Conservation (phyloP, 805 yeast species). For the Metschnikowia shivogae region DNA sequence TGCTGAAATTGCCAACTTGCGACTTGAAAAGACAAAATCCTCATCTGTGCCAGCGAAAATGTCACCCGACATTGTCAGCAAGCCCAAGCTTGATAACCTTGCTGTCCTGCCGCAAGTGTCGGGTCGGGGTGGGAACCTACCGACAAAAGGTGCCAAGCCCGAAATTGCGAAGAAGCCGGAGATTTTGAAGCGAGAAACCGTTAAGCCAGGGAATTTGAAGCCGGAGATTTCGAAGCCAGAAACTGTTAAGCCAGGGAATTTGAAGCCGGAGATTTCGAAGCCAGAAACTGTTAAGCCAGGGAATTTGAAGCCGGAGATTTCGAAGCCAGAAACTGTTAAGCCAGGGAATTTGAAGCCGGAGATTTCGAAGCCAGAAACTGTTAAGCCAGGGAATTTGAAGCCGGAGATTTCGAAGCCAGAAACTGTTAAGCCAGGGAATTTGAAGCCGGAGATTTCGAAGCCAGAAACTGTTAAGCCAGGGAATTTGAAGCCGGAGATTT, state of each 20-base stretch:
- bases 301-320: slow-evolving; percentile 1
- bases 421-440: neutral
- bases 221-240: neutral
- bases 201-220: neutral
- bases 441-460: slow-evolving; percentile 1
- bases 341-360: slow-evolving; percentile 2
- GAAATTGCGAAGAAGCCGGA: slow-evolving; percentile 6
- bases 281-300: neutral
- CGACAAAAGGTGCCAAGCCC: slow-evolving; percentile 18
- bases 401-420: neutral
- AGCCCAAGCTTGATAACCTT: too few species aligned
- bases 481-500: slow-evolving; percentile 1
- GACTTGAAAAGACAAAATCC: slow-evolving; percentile 1
- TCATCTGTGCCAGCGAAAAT: neutral
- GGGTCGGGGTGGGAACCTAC: slow-evolving; percentile 7
- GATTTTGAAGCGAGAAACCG: neutral
- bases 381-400: neutral
- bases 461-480: neutral
- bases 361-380: neutral
- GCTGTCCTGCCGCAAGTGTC: too few species aligned
- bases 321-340: neutral
- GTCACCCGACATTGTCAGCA: neutral
- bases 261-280: slow-evolving; percentile 2
- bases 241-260: too few species aligned
- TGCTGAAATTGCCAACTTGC: slow-evolving; percentile 22